phyloP scores from a whole-genome alignment of 2,329 filamentous ascomycete genomes.

The Cytospora mali region DNA sequence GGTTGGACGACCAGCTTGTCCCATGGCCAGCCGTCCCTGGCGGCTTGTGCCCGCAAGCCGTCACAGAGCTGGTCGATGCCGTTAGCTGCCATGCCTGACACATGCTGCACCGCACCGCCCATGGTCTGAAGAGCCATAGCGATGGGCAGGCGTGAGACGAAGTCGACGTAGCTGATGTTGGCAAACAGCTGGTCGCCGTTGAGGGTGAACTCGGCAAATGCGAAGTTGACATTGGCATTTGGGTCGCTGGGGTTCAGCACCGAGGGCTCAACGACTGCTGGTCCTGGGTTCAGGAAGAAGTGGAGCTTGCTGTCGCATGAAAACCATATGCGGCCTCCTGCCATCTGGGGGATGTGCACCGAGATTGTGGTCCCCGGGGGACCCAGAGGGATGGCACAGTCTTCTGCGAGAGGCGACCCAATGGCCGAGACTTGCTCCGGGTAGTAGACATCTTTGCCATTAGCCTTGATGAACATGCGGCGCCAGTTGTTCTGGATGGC shows the following conservation, averaged over 20 bases:
- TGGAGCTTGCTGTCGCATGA: slow-evolving; percentile 55
- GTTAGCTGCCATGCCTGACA: slow-evolving; percentile 60
- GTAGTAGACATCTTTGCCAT: slow-evolving; percentile 58
- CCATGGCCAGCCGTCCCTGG: slow-evolving; percentile 62
- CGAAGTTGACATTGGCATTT: slow-evolving; percentile 56
- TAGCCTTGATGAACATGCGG: slow-evolving; percentile 44
- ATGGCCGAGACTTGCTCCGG: slow-evolving; percentile 54
- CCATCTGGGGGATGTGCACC: slow-evolving; percentile 64
- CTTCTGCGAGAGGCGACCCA: slow-evolving; percentile 51
- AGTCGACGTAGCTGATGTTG: slow-evolving; percentile 70
- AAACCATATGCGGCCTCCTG: slow-evolving; percentile 67
- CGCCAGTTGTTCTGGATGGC: slow-evolving; percentile 50
- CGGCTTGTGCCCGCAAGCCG: slow-evolving; percentile 57
- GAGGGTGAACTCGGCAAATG: slow-evolving; percentile 64
- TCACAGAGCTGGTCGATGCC: slow-evolving; percentile 59
- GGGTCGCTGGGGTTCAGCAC: slow-evolving; percentile 63
- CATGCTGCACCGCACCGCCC: slow-evolving; percentile 47
- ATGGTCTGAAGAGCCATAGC: slow-evolving; percentile 50
- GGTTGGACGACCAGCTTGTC: slow-evolving; percentile 52
- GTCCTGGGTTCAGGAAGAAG: slow-evolving; percentile 67
- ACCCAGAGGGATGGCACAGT: slow-evolving; percentile 64
- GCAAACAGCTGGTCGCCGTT: slow-evolving; percentile 60
- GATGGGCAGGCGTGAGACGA: slow-evolving; percentile 59
- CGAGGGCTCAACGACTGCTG: slow-evolving; percentile 67
- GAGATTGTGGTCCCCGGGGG: slow-evolving; percentile 55